Percentiles rank a stretch among this genome's conserved stretches.
phyloP scores from a whole-genome alignment of 306 rosid species.

The Fragaria iinumae region DNA sequence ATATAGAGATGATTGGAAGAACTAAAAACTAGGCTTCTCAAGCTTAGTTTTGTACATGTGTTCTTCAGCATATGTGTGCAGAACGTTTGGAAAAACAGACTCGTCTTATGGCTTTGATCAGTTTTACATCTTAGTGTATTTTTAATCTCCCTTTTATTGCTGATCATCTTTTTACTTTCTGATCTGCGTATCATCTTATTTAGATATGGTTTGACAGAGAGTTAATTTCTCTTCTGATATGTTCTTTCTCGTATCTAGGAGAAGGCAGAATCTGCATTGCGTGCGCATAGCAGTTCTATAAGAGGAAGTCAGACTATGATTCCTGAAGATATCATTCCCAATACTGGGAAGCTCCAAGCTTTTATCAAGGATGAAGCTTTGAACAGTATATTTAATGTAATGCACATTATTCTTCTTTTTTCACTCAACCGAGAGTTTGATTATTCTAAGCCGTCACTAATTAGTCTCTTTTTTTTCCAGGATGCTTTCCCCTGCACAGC shows the following conservation, averaged over 20 bases:
- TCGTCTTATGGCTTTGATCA: not conserved
- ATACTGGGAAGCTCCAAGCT: constrained; percentile 55
- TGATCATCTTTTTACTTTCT: not conserved
- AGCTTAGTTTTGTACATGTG: not conserved
- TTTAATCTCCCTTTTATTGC: not conserved
- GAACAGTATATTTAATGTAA: constrained; percentile 72
- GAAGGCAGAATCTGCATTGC: constrained; percentile 84
- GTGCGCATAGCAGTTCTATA: constrained; percentile 96
- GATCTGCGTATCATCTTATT: not conserved
- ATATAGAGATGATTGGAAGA: not conserved
- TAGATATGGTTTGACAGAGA: not conserved
- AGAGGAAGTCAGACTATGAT: constrained; percentile 49
- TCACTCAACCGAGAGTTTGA: constrained; percentile 13
- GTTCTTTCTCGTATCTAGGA: constrained; percentile 52
- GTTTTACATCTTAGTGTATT: constrained; percentile 1
- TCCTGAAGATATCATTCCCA: constrained; percentile 51
- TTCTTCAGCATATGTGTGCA: not conserved
- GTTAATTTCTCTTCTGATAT: constrained; percentile 10
- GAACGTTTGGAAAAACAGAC: not conserved
- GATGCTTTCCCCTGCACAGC: constrained; percentile 77
- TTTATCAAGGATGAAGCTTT: constrained; percentile 79
- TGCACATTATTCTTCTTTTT: constrained; percentile 22
- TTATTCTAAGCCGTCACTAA: constrained; percentile 27
- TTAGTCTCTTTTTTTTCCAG: constrained; percentile 38
- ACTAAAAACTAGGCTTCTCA: not conserved